Conservation (phyloP, 495 filamentous ascomycete genomes). For the Terfezia boudieri region DNA sequence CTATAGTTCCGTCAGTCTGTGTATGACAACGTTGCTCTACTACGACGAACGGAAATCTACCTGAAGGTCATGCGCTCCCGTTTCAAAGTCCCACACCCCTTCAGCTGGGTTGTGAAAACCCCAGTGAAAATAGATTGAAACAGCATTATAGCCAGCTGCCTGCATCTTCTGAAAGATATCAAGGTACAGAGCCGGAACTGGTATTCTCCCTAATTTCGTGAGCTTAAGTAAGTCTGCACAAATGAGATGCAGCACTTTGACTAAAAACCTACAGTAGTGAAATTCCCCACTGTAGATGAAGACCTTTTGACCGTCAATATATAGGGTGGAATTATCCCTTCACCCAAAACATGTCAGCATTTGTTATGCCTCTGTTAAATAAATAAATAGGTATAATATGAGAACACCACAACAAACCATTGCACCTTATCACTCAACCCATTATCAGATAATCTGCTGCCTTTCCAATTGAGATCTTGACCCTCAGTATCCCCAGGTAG, state of each 20-base stretch:
- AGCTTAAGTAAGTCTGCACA: not conserved
- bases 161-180: conserved; percentile 16
- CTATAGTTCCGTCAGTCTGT: not conserved
- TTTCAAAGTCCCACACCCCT: conserved; percentile 11
- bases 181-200: conserved; percentile 11
- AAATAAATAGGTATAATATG: not conserved
- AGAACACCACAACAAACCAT: not conserved
- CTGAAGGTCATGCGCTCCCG: conserved; percentile 11
- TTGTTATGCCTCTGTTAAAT: not conserved
- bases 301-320: conserved; percentile 35
- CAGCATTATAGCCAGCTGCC: conserved; percentile 13
- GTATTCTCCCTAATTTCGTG: conserved; percentile 5
- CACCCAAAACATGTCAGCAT: not conserved
- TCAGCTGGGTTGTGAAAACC: conserved; percentile 11
- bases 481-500: not conserved
- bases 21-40: too few relatives aligned
- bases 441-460: not conserved
- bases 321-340: conserved; percentile 38
- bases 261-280: conserved; percentile 24
- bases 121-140: conserved; percentile 15
- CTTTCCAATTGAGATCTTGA: not conserved
- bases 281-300: conserved; percentile 40
- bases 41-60: not conserved
- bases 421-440: not conserved
- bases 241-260: conserved; percentile 19